Evolutionary conservation across 306 rosid genomes (phyloP), one percentile per base, ranked within the genome.

Genomic region (Pachyrhizus erosus): DNA sequence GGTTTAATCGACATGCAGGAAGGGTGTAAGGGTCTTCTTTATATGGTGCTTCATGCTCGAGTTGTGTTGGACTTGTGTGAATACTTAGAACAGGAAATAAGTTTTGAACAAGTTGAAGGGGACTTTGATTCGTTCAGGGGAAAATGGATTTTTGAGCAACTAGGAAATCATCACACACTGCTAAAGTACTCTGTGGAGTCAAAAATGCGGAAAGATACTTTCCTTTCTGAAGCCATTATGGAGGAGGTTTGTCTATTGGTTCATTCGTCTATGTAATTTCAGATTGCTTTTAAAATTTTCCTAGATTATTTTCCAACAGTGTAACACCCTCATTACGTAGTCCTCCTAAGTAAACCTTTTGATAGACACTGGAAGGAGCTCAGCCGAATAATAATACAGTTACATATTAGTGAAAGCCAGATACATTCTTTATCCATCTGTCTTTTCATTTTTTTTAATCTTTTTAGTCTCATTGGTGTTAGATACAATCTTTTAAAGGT

Each of bases 21-120:
- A 86, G 98, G 98, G 62, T 93, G 94, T 77, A 93, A 91, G 84
- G 97, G 97, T 64, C 83, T 93, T 21, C 97, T 93, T 69, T 93
- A 93, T 87, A 91, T 93, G 97, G 98, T 91, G 78, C 93, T 93
- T 68, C 98, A 93, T 57, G 98, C 98, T 18, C 94, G 94, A 31
- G 98, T 93, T 46, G 91, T 93, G 76, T 86, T 93, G 64, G 91
- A 93, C 87, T 86, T 91, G 84, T 87, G 92, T 23, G 97, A 93
- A 77, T 83, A 60, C 62, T 88, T 86, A 75, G 98, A 91, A 81
- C 91, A 89, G 81, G 94, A 93, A 83, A 90, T 93, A 80, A 88
- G 89, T 82, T 93, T 93, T 81, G 93, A 89, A 78, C 97, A 91
- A 80, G 93, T 93, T 87, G 98, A 93, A 84, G 98, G 98, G 58